These are phyloP conservation scores for Exophiala dermatitidis DNA, from an alignment of 2,329 filamentous ascomycete genomes.

Conservation along the genomic window DNA sequence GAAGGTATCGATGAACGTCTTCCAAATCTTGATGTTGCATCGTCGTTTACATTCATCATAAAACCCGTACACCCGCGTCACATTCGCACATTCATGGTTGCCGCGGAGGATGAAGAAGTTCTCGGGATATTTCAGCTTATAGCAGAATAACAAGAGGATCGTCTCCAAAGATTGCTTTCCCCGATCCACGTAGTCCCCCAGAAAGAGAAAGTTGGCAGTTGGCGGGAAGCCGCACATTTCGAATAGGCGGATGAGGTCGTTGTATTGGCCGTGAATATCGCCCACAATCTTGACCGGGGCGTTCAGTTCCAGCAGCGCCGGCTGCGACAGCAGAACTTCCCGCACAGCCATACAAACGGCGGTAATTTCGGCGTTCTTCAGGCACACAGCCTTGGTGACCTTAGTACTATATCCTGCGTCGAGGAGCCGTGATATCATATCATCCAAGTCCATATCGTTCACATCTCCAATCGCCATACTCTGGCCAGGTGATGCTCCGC, in stretches of 20 bases:
- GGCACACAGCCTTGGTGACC: slow-evolving; percentile 91
- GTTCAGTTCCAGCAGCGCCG: slow-evolving; percentile 81
- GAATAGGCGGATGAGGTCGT: slow-evolving; percentile 91
- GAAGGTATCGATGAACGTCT: slow-evolving; percentile 94
- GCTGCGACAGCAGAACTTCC: slow-evolving; percentile 85
- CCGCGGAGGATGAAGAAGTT: slow-evolving; percentile 94
- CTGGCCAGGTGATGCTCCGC: slow-evolving; percentile 42
- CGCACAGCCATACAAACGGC: slow-evolving; percentile 85
- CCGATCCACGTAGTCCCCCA: slow-evolving; percentile 93
- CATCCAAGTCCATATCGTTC: slow-evolving; percentile 88
- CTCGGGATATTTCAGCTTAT: slow-evolving; percentile 94
- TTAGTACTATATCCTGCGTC: slow-evolving; percentile 95
- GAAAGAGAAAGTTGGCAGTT: slow-evolving; percentile 82
- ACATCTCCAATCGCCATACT: slow-evolving; percentile 80
- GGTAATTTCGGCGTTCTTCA: slow-evolving; percentile 95
- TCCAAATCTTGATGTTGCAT: slow-evolving; percentile 97
- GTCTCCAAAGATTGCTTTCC: slow-evolving; percentile 95
- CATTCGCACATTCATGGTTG: slow-evolving; percentile 95
- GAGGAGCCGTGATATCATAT: slow-evolving; percentile 89
- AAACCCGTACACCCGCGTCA: slow-evolving; percentile 92
- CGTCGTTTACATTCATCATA: slow-evolving; percentile 97
- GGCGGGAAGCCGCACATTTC: slow-evolving; percentile 98
- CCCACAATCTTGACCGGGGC: slow-evolving; percentile 97
- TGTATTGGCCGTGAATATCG: slow-evolving; percentile 94
- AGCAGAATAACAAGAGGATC: slow-evolving; percentile 84